phyloP scores from a whole-genome alignment of 345 rosid species.

The Mangifera indica region DNA sequence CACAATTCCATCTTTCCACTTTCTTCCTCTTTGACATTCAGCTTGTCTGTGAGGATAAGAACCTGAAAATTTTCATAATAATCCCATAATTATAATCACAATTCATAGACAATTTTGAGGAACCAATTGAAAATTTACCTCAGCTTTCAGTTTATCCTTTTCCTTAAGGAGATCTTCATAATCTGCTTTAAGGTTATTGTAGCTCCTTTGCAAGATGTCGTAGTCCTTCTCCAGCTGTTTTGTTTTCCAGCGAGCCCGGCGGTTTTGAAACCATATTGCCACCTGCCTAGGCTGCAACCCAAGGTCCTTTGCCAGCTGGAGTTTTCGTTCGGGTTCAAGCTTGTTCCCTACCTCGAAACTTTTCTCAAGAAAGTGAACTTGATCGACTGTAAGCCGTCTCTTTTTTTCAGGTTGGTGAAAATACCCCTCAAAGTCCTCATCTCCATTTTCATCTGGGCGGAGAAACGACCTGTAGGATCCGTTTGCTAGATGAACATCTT shows the following conservation, averaged over 20 bases:
- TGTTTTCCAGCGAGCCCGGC: conserved; percentile 62
- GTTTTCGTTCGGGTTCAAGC: conserved; percentile 65
- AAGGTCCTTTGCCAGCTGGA: conserved; percentile 63
- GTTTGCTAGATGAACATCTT: conserved; percentile 32
- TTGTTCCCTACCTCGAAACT: conserved; percentile 57
- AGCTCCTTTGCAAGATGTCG: conserved; percentile 43
- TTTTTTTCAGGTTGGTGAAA: conserved; percentile 52
- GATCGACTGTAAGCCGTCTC: conserved; percentile 43
- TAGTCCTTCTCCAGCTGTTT: conserved; percentile 65
- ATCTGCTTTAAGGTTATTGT: conserved; percentile 45
- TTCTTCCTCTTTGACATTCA: conserved; percentile 30
- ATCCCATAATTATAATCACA: not conserved
- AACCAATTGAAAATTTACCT: conserved; percentile 35
- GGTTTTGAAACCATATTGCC: conserved; percentile 71
- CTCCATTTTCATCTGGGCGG: conserved; percentile 43
- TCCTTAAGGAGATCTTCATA: conserved; percentile 49
- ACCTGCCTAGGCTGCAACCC: conserved; percentile 71
- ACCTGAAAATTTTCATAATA: conserved; percentile 31
- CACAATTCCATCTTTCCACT: conserved; percentile 20
- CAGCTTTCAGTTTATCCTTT: conserved; percentile 40
- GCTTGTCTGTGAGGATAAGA: conserved; percentile 39
- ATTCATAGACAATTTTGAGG: not conserved
- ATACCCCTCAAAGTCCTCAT: conserved; percentile 48
- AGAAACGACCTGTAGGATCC: conserved; percentile 28
- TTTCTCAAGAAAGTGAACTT: conserved; percentile 66